A percentile compares a stretch with the other conserved stretches of the same genome.
phyloP scores from a whole-genome alignment of 306 rosid species.

The Dryas alaskensis region DNA sequence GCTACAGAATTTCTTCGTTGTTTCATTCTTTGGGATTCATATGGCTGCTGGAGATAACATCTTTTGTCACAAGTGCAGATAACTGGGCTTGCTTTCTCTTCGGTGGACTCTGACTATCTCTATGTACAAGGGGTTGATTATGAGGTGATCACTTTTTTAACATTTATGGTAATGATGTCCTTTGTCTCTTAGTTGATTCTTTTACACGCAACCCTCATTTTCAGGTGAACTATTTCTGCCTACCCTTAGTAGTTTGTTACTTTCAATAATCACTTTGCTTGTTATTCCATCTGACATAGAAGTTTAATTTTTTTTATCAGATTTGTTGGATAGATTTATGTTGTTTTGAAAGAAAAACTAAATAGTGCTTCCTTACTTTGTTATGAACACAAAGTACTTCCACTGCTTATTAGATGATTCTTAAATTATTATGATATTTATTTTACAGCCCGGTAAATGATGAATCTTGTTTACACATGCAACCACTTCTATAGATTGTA shows the following conservation, averaged over 20 bases:
- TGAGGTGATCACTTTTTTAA: slow-evolving; percentile 49
- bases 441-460: not conserved
- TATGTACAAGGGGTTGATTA: slow-evolving; percentile 88
- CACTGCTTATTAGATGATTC: not conserved
- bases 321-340: not conserved
- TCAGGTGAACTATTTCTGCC: not conserved
- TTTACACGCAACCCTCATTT: not conserved
- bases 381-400: not conserved
- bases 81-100: slow-evolving; percentile 78
- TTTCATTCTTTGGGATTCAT: slow-evolving; percentile 6
- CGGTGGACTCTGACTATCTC: slow-evolving; percentile 63
- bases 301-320: not conserved
- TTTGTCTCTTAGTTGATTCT: not conserved
- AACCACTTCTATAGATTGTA: not conserved
- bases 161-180: not conserved
- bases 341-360: not conserved
- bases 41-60: slow-evolving; percentile 14
- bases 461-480: not conserved
- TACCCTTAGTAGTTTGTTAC: not conserved
- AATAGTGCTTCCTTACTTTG: not conserved
- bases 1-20: not conserved
- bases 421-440: not conserved
- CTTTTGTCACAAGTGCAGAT: slow-evolving; percentile 51
- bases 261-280: not conserved
- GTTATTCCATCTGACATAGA: not conserved